Base-by-base conservation (phyloP, 306 rosid genomes). In the Dryas octopetala region DNA sequence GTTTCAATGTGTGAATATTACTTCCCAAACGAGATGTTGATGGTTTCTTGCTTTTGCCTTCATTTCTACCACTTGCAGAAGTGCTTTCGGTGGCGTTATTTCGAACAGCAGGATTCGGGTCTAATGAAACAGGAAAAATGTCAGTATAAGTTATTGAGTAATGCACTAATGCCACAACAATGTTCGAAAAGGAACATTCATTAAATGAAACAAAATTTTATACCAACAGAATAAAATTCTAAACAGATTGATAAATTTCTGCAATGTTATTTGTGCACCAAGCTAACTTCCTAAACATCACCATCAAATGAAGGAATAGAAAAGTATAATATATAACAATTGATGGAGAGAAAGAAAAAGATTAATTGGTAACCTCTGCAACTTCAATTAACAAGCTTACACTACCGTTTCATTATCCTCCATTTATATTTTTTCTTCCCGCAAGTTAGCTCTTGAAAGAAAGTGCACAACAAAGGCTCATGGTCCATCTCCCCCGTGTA, bases 1-100 rank as follows among this genome's bases (percentile, higher is more conserved):
- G 86, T 26, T 68, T 85, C 68, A 88, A 32, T 2, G 88, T 83
- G 81, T 85, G 91, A 79, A 88, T 77, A 41, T 88, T 88, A 71
- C 88, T 80, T 48, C 89, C 89, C 61, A 80, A 74, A 60, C 60
- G 75, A 53, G 89, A 47, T 19, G 85, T 28, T 13, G 75, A 51
- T 4, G 78, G 80, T 60, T 14, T 72, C 50, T 60, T 69, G 16
- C 59, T 78, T 40, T 62, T 47, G 58, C 72, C 74, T 48, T 78
- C 78, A 66, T 69, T 76, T 58, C 78, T 62, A 9, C 68, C 19
- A 9, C 81, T 48, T 57, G 60, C 52, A 9, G 76, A 44, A 66
- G 52, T 54, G 53, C 81, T 74, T 79, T 60, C 82, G 4, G 68
- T 46, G n/a, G 14, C 23, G 70, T 71, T 70, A 26, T 19, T 75